phyloP scores from a whole-genome alignment of 2,329 filamentous ascomycete species.

The Pseudogymnoascus sp. region DNA sequence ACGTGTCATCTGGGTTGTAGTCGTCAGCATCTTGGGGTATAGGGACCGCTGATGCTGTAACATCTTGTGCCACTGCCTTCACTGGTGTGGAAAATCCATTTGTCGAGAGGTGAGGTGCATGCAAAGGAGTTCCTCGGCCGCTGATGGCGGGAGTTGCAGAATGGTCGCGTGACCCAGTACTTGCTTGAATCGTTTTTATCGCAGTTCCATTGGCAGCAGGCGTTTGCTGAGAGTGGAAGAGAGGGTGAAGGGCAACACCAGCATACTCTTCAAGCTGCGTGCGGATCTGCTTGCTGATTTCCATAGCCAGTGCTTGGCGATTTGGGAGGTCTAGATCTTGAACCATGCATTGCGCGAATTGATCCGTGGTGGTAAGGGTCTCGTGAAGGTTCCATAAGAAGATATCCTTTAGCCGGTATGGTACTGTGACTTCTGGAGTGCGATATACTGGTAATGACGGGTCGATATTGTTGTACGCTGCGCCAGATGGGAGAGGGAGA shows the following conservation, averaged over 20 bases:
- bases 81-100: constrained; percentile 42
- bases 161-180: constrained; percentile 28
- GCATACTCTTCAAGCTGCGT: constrained; percentile 95
- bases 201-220: constrained; percentile 26
- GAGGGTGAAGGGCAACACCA: constrained; percentile 82
- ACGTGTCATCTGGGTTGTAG: constrained; percentile 85
- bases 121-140: constrained; percentile 49
- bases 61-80: constrained; percentile 33
- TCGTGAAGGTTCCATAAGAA: constrained; percentile 98
- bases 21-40: constrained; percentile 60
- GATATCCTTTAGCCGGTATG: constrained; percentile 86
- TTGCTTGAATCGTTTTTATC: constrained; percentile 26
- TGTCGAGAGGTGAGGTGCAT: constrained; percentile 36
- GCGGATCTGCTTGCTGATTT: constrained; percentile 89
- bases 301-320: constrained; percentile 56
- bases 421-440: constrained; percentile 67
- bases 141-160: constrained; percentile 38
- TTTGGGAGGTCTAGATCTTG: constrained; percentile 89
- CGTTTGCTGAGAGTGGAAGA: constrained; percentile 60
- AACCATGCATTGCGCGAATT: constrained; percentile 84
- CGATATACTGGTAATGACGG: constrained; percentile 71
- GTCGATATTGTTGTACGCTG: constrained; percentile 52
- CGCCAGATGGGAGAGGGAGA: constrained; percentile 54
- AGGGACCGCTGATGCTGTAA: constrained; percentile 63
- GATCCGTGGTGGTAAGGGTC: constrained; percentile 84